These are phyloP conservation scores for Solanum medicagineum DNA, from an alignment of 257 asterid genomes.

Conservation along the genomic window DNA sequence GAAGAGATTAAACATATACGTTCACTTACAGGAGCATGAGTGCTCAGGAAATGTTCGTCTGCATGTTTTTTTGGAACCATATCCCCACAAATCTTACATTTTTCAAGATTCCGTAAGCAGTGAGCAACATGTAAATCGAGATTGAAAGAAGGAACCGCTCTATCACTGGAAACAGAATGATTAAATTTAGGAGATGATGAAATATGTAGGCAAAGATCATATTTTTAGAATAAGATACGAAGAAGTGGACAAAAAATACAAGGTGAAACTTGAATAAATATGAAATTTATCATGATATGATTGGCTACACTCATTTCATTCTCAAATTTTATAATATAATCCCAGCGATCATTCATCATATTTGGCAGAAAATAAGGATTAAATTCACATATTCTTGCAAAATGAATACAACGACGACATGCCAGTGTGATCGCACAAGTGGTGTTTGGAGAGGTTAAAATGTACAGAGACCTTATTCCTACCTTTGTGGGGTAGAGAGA, in stretches of 20 bases:
- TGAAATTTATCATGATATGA: background rate
- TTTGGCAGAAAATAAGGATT: background rate
- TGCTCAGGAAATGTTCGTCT: conserved; percentile 82
- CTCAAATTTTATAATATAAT: background rate
- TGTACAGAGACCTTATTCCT: background rate
- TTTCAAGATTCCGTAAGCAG: conserved; percentile 91
- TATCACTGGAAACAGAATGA: conserved; percentile 45
- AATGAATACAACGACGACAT: background rate
- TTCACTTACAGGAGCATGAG: conserved; percentile 79
- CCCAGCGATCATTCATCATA: background rate
- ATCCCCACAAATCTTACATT: conserved; percentile 85
- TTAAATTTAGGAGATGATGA: conserved; percentile 1
- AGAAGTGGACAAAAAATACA: background rate
- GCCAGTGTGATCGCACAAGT: background rate
- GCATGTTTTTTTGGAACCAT: conserved; percentile 73
- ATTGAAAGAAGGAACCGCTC: conserved; percentile 71
- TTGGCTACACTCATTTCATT: too few species aligned
- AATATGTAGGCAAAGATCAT: background rate
- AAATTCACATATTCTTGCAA: background rate
- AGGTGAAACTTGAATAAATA: background rate
- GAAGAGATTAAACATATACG: background rate
- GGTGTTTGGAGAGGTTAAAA: background rate
- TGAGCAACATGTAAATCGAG: conserved; percentile 82
- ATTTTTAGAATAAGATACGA: background rate
- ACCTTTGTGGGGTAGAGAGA: background rate